Conservation (phyloP, 73 alveolate species). For the Durusdinium trenchii region DNA sequence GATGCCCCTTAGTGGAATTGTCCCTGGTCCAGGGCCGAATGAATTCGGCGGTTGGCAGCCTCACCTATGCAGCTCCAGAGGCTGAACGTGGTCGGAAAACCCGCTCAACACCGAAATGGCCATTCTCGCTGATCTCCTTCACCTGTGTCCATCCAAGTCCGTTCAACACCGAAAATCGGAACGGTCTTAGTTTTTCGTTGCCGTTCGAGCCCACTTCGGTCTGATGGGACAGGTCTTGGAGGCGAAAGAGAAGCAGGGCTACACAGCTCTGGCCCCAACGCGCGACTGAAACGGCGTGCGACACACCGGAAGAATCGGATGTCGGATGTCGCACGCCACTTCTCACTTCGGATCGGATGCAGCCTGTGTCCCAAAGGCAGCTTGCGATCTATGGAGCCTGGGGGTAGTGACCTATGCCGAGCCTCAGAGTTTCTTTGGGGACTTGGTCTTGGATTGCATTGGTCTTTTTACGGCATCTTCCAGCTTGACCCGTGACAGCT, state of each 20-base stretch:
- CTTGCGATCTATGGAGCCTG: conserved; percentile 92
- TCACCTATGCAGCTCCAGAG: conserved; percentile 91
- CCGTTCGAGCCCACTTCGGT: not conserved
- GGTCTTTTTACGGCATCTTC: not conserved
- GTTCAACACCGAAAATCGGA: no score
- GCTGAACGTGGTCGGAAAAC: not conserved
- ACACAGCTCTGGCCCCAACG: conserved; percentile 7
- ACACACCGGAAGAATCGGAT: not conserved
- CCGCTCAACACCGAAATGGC: not conserved
- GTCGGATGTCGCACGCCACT: no score
- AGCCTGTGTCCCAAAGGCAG: conserved; percentile 13
- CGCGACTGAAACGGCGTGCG: not conserved
- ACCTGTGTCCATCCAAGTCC: no score
- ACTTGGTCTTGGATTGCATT: not conserved
- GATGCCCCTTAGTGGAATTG: no score
- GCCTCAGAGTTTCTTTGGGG: not conserved
- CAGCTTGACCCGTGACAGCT: not conserved
- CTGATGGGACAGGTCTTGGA: conserved; percentile 61
- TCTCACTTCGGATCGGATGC: not conserved
- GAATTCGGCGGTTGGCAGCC: conserved; percentile 89
- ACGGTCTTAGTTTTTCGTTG: not conserved
- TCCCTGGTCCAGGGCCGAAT: conserved; percentile 81
- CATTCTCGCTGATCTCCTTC: no score
- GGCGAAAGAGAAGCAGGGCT: conserved; percentile 82
- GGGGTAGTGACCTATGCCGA: conserved; percentile 85